These are phyloP conservation scores for Globomyces sp. DNA, from an alignment of 371 early-diverging fungal genomes.

Conservation along the genomic window DNA sequence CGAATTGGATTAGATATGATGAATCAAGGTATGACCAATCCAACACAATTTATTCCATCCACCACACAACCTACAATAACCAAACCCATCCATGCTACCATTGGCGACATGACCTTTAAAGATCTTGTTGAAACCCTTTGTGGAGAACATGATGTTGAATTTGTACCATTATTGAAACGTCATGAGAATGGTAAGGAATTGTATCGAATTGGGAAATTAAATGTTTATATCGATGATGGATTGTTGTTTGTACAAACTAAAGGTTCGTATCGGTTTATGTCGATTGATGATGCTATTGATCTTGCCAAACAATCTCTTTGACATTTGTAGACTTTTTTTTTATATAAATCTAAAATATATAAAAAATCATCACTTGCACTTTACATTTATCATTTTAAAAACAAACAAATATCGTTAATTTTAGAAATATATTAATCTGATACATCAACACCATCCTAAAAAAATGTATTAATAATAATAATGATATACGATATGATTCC, in stretches of 20 bases:
- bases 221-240: constrained; percentile 43
- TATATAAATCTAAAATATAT: no score
- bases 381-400: no score
- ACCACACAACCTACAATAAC: constrained; percentile 15
- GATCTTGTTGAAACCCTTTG: constrained; percentile 51
- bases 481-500: no score
- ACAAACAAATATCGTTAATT: no score
- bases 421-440: no score
- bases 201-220: constrained; percentile 42
- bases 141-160: constrained; percentile 39
- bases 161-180: constrained; percentile 42
- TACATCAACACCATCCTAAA: no score
- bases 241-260: constrained; percentile 35
- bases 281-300: constrained; percentile 33
- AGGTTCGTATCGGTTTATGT: constrained; percentile 30
- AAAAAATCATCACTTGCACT: no score
- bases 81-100: constrained; percentile 3
- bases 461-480: no score
- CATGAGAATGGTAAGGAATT: constrained; percentile 49
- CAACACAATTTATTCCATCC: constrained; percentile 14
- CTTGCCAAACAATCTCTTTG: constrained; percentile 13
- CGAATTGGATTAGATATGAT: constrained; percentile 71
- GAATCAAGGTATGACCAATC: constrained; percentile 37
- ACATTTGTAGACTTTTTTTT: no score
- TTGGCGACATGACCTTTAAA: constrained; percentile 42